Evolutionary conservation across 2,329 filamentous ascomycete species (phyloP), one percentile per base, ranked within the genome.

Genomic region (Alternaria ventricosa): DNA sequence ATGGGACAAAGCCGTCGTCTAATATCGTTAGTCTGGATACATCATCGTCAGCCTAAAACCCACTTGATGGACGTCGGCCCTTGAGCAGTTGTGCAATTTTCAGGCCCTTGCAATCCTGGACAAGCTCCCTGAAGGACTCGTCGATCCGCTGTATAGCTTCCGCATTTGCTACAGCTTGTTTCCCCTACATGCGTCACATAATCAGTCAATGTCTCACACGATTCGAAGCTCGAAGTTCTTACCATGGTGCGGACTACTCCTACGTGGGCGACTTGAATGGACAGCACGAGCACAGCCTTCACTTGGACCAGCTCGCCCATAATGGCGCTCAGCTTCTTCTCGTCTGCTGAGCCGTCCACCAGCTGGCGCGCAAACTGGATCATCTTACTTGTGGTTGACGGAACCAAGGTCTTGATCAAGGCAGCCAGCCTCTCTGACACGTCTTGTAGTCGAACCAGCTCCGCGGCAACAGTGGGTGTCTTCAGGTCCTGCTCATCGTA

Each of bases 251-350:
- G 63, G 36, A 66, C 64, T 44, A 72, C 62, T 15, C 65, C 68
- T 1, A 72, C 64, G 46, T 69, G 61, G n/a, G 68, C 64, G 25
- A 71, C 57, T 28, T 70, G 61, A 13, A 72, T 70, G 53, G 55
- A 44, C 25, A 71, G 30, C 5, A 68, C 30, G 28, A 72, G 56
- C 36, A 43, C n/a, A 11, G 56, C 6, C 46, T 72, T 72, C 9
- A 68, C 63, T n/a, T 65, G 63, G 4, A 33, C 61, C 15, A 72
- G 46, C 45, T 72, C 68, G 5, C 55, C 55, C 70, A 72, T 71
- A 28, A 70, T 65, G 27, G 12, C 54, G 6, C 27, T 27, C 12
- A 72, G 56, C 28, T 64, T 68, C 53, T 67, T 71, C 51, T 71
- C 67, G 18, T 72, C 65, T 4, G 43, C 41, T 22, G 67, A 64